Evolutionary conservation across 2,329 filamentous ascomycete genomes (phyloP).

Genomic region (Penicillium expansum): DNA sequence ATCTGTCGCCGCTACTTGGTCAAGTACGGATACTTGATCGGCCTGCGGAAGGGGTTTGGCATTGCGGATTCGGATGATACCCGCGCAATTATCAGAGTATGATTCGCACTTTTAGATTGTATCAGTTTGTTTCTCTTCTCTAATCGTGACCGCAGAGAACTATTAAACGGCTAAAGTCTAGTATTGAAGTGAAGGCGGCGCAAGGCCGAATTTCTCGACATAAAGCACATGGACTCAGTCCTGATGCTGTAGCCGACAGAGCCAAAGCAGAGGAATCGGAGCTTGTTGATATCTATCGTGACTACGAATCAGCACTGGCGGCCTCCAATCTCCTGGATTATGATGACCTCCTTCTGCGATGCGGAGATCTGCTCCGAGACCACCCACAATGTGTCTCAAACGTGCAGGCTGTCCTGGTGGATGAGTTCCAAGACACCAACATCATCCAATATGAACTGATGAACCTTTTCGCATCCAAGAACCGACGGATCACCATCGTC

Average conservation of each 20-base stretch:
- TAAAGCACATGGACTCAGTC: slow-evolving; percentile 56
- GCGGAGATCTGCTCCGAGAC: slow-evolving; percentile 70
- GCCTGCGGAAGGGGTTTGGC: slow-evolving; percentile 76
- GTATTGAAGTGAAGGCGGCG: slow-evolving; percentile 68
- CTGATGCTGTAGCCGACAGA: slow-evolving; percentile 42
- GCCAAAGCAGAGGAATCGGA: slow-evolving; percentile 57
- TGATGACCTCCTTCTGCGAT: slow-evolving; percentile 83
- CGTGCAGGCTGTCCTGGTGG: slow-evolving; percentile 85
- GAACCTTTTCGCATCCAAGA: slow-evolving; percentile 73
- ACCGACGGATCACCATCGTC: slow-evolving; percentile 82
- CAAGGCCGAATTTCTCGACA: slow-evolving; percentile 68
- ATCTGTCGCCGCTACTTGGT: slow-evolving; percentile 82
- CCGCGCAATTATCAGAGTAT: slow-evolving; percentile 66
- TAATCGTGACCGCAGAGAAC: slow-evolving; percentile 55
- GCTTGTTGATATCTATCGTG: slow-evolving; percentile 64
- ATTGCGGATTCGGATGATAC: slow-evolving; percentile 86
- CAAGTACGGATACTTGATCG: slow-evolving; percentile 80
- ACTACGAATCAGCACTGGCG: slow-evolving; percentile 74
- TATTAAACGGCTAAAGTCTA: slow-evolving; percentile 68
- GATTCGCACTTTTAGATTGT: not conserved
- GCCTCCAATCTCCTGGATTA: slow-evolving; percentile 86
- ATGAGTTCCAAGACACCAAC: slow-evolving; percentile 98
- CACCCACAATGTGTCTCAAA: slow-evolving; percentile 82
- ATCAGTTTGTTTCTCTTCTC: not conserved
- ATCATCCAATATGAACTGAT: slow-evolving; percentile 92